Base-by-base conservation (phyloP, 495 filamentous ascomycete species). In the Halenospora varia region DNA sequence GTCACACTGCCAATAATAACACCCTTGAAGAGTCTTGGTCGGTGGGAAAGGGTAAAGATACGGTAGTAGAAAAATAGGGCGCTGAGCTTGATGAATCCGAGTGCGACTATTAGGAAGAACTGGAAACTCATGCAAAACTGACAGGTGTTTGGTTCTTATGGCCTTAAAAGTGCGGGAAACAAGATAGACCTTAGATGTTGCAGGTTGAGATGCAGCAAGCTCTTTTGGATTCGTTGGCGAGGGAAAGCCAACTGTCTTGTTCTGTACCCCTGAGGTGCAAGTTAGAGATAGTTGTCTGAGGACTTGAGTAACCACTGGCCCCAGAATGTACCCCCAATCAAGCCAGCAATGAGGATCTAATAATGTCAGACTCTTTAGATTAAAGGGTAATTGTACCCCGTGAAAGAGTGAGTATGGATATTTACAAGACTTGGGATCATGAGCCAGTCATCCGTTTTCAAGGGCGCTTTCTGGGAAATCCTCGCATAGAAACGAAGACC, bases 401-500 rank as follows among this genome's bases (percentile, higher is more conserved):
- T n/a, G n/a, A n/a, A n/a, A n/a, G n/a, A n/a, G n/a, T n/a, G n/a
- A n/a, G n/a, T n/a, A n/a, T n/a, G n/a, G n/a, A 20, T 3, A 29
- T 48, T 10, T 58, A 72, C 70, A 10, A 61, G 57, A 23, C 65
- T 69, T 2, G 67, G 67, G 53, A 72, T 35, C 51, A 72, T 60
- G 39, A 72, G 59, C 70, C 70, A 72, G 55, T 71, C 70, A 53
- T 72, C 70, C n/a, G 62, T 61, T 41, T 62, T 62, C 0, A 64
- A 60, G 0, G 56, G 46, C 10, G 65, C 60, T 26, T 56, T 71
- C 13, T 64, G 61, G 9, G 59, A 20, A 42, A 55, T 63, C 8
- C 70, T 67, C 1, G 65, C 59, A 39, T 62, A 51, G 44, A 72
- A 62, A 2, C 69, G 51, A 47, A 72, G 48, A 1, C 25, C 54